phyloP scores from a whole-genome alignment of 306 rosid genomes.

The Fragaria ananassa region DNA sequence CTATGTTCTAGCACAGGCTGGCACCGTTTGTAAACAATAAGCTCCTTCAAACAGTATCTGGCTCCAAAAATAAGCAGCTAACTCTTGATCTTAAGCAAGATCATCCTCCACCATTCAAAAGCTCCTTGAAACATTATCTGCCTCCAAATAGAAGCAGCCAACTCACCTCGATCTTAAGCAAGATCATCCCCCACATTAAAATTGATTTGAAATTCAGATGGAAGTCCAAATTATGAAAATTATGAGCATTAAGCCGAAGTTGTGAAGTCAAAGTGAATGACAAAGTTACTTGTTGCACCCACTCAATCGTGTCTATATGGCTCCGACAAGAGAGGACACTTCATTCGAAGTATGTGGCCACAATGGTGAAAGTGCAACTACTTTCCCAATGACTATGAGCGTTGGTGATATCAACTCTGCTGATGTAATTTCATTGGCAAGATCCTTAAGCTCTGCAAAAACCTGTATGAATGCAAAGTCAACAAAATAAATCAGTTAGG shows the following conservation, averaged over 20 bases:
- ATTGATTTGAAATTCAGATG: not conserved
- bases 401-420: conserved; percentile 75
- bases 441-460: conserved; percentile 76
- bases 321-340: conserved; percentile 46
- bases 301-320: conserved; percentile 20
- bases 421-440: conserved; percentile 52
- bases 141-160: not conserved
- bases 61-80: not conserved
- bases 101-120: not conserved
- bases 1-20: not conserved
- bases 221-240: not conserved
- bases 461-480: conserved; percentile 51
- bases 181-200: conserved; percentile 5
- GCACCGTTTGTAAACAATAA: not conserved
- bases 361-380: conserved; percentile 77
- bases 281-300: not conserved
- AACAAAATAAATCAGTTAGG: conserved; percentile 17
- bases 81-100: not conserved
- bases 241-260: not conserved
- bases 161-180: not conserved
- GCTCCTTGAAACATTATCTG: not conserved
- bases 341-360: conserved; percentile 60
- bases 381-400: conserved; percentile 81
- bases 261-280: conserved; percentile 6
- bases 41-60: not conserved